phyloP scores from a whole-genome alignment of 495 filamentous ascomycete species.

The Aspergillus bertholletiae region DNA sequence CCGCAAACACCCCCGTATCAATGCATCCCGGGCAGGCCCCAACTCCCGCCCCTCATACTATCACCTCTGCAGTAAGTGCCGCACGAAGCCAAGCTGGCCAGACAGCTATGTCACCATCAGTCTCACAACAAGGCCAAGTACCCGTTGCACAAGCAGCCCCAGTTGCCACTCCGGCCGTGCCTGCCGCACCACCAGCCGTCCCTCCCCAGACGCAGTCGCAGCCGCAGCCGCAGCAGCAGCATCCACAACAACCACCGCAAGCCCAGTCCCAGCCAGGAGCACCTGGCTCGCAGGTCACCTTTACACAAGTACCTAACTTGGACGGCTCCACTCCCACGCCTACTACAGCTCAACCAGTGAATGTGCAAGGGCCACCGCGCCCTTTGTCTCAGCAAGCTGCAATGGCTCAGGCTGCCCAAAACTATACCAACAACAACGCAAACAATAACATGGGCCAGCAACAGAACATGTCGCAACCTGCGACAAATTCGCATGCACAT shows the following conservation, averaged over 20 bases:
- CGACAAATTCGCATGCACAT: conserved; percentile 46
- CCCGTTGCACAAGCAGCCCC: conserved; percentile 32
- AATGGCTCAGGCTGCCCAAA: conserved; percentile 55
- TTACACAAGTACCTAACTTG: conserved; percentile 30
- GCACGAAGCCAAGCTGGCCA: conserved; percentile 44
- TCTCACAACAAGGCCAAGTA: conserved; percentile 34
- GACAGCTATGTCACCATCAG: conserved; percentile 36
- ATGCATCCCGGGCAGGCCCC: conserved; percentile 36
- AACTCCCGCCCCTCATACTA: conserved; percentile 47
- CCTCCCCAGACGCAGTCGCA: conserved; percentile 39
- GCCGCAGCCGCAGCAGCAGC: conserved; percentile 36
- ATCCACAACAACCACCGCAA: conserved; percentile 42
- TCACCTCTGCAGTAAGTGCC: conserved; percentile 51
- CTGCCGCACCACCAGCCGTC: conserved; percentile 9
- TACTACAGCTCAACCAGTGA: conserved; percentile 38
- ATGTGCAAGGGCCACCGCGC: conserved; percentile 48
- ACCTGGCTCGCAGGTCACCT: conserved; percentile 37
- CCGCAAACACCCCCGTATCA: conserved; percentile 19
- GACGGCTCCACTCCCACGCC: conserved; percentile 41
- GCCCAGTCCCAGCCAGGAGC: conserved; percentile 27
- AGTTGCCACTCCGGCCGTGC: conserved; percentile 14
- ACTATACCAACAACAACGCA: conserved; percentile 46
- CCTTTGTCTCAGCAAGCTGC: conserved; percentile 63
- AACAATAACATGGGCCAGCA: conserved; percentile 29
- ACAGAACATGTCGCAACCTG: conserved; percentile 31